Percentiles rank a stretch among this genome's conserved stretches.
Conservation (phyloP, 2,329 filamentous ascomycete species). For the Dothistroma pini region DNA sequence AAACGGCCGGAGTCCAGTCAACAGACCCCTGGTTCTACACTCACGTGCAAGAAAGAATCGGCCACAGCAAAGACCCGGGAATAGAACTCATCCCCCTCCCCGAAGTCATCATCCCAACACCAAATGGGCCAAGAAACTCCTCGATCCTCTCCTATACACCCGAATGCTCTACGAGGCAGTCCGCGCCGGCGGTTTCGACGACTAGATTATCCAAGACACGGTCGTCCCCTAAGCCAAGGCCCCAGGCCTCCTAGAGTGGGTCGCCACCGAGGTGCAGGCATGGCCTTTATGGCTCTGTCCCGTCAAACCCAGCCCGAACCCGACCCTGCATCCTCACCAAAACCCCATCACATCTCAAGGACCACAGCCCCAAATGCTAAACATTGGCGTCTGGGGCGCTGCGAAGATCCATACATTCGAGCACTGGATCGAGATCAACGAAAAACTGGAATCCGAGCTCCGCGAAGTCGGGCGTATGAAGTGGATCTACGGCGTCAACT, state of each 20-base stretch:
- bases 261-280: conserved; percentile 44
- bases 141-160: conserved; percentile 59
- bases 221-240: conserved; percentile 53
- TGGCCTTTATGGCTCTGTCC: conserved; percentile 61
- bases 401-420: conserved; percentile 62
- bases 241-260: conserved; percentile 50
- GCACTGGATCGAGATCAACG: conserved; percentile 52
- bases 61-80: conserved; percentile 3
- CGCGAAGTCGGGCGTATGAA: conserved; percentile 69
- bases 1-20: conserved; percentile 25
- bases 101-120: conserved; percentile 60
- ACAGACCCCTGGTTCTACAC: conserved; percentile 71
- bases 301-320: conserved; percentile 23
- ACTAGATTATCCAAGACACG: conserved; percentile 62
- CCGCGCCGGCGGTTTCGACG: conserved; percentile 53
- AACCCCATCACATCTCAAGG: neutral
- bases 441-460: conserved; percentile 65
- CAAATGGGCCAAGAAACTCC: conserved; percentile 52
- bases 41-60: conserved; percentile 50
- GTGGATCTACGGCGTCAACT: conserved; percentile 82
- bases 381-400: conserved; percentile 71
- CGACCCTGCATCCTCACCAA: conserved; percentile 3
- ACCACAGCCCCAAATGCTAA: conserved; percentile 39
- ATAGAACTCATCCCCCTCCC: conserved; percentile 39
- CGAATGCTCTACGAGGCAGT: conserved; percentile 61